phyloP scores from a whole-genome alignment of 78 protist species.

The Speleostelium caveatum region DNA sequence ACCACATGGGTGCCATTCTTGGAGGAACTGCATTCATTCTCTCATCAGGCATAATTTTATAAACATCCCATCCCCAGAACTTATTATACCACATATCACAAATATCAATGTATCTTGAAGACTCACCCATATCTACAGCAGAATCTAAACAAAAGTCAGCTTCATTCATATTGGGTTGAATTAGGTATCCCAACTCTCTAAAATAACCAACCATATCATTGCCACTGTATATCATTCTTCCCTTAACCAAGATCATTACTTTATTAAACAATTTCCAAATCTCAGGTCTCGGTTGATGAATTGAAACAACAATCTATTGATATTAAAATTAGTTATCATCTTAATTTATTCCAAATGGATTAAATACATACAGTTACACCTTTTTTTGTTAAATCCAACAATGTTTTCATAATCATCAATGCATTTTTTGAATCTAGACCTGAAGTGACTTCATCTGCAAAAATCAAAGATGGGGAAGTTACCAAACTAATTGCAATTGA shows the following conservation, averaged over 20 bases:
- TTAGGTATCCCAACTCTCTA: conserved; percentile 1
- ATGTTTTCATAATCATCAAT: conserved; percentile 48
- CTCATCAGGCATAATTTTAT: too few relatives aligned
- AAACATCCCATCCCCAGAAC: too few relatives aligned
- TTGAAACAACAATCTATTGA: too few relatives aligned
- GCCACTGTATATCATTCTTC: conserved; percentile 51
- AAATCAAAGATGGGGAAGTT: conserved; percentile 66
- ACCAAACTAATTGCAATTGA: conserved; percentile 83
- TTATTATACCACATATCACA: conserved; percentile 6
- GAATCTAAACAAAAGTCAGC: conserved; percentile 60
- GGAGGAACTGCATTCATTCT: too few relatives aligned
- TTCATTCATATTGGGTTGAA: conserved; percentile 41
- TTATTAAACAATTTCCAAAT: conserved; percentile 37
- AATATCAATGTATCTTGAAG: conserved; percentile 5
- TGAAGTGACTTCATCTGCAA: conserved; percentile 81
- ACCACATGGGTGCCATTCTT: too few relatives aligned
- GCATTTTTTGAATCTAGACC: conserved; percentile 60
- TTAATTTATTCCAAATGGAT: too few relatives aligned
- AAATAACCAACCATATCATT: conserved; percentile 3
- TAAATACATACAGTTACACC: too few relatives aligned
- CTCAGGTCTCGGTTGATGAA: conserved; percentile 91
- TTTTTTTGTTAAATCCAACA: conserved; percentile 14
- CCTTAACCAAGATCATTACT: conserved; percentile 42
- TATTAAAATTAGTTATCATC: too few relatives aligned
- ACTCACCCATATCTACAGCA: conserved; percentile 25